phyloP scores from a whole-genome alignment of 2,329 filamentous ascomycete species.

The Didymella exigua region DNA sequence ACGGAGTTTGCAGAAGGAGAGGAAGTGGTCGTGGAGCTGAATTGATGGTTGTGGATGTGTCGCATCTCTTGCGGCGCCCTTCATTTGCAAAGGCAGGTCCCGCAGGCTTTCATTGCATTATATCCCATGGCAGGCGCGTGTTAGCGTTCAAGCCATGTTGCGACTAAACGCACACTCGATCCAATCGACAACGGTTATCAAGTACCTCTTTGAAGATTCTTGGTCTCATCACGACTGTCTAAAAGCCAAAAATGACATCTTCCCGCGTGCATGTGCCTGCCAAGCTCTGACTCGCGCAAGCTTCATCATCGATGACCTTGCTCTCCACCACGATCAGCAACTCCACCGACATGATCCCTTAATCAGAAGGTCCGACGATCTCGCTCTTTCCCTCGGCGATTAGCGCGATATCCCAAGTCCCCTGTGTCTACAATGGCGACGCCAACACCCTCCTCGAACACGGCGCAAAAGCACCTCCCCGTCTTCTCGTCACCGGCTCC shows the following conservation, averaged over 20 bases:
- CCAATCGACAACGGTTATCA: background rate
- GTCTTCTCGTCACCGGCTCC: conserved; percentile 50
- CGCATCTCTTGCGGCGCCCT: background rate
- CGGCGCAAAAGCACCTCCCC: conserved; percentile 46
- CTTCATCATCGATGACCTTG: background rate
- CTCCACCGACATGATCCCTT: conserved; percentile 17
- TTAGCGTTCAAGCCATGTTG: background rate
- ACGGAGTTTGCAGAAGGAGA: conserved; percentile 30
- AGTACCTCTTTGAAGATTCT: background rate
- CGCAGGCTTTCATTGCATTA: background rate
- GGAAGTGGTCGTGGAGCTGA: conserved; percentile 35
- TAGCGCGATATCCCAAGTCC: background rate
- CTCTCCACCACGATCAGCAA: conserved; percentile 4
- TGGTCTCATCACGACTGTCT: background rate
- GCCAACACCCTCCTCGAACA: conserved; percentile 46
- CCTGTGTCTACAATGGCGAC: conserved; percentile 38
- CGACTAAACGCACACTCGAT: background rate
- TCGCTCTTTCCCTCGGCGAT: background rate
- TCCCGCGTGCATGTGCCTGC: conserved; percentile 7
- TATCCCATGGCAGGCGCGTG: background rate
- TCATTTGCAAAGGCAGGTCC: background rate
- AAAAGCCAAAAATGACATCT: background rate
- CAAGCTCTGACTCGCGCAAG: conserved; percentile 35
- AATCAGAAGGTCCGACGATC: background rate
- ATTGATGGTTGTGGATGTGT: conserved; percentile 28